Conservation (phyloP, 2,329 filamentous ascomycete species). For the Lasiodiplodia citricola region DNA sequence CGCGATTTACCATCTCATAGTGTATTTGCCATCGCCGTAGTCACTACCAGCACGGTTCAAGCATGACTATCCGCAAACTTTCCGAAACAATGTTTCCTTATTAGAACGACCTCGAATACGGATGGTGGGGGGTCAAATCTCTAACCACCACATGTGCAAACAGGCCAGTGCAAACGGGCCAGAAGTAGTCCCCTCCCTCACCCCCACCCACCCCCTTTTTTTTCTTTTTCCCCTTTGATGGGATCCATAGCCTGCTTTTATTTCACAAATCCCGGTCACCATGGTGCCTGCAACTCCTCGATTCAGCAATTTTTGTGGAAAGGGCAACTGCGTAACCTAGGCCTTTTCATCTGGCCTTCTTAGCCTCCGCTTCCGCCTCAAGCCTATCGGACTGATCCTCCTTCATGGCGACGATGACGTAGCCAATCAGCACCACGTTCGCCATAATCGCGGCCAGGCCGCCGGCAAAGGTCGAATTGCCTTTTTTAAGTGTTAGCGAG, state of each 20-base stretch:
- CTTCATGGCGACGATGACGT: conserved; percentile 87
- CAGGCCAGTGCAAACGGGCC: background rate
- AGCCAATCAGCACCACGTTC: conserved; percentile 88
- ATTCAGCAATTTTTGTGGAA: background rate
- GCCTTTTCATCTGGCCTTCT: conserved; percentile 40
- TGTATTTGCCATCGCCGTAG: too few species aligned
- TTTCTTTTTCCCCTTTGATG: background rate
- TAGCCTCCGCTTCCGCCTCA: conserved; percentile 52
- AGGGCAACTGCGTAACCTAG: background rate
- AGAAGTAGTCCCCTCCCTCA: background rate
- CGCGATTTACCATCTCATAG: too few species aligned
- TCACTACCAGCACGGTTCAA: too few species aligned
- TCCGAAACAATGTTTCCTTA: too few species aligned
- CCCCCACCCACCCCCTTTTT: background rate
- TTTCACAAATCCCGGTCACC: background rate
- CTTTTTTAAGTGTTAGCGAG: conserved; percentile 52
- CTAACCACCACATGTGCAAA: background rate
- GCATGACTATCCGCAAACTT: too few species aligned
- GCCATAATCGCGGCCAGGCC: conserved; percentile 85
- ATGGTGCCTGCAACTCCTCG: background rate
- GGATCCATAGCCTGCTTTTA: background rate
- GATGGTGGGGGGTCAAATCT: background rate
- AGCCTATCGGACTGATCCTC: conserved; percentile 70
- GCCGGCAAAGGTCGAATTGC: conserved; percentile 87
- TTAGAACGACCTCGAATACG: too few species aligned